Base-by-base conservation (phyloP, 768 basidiomycete species). In the Amanita polypyramis region DNA sequence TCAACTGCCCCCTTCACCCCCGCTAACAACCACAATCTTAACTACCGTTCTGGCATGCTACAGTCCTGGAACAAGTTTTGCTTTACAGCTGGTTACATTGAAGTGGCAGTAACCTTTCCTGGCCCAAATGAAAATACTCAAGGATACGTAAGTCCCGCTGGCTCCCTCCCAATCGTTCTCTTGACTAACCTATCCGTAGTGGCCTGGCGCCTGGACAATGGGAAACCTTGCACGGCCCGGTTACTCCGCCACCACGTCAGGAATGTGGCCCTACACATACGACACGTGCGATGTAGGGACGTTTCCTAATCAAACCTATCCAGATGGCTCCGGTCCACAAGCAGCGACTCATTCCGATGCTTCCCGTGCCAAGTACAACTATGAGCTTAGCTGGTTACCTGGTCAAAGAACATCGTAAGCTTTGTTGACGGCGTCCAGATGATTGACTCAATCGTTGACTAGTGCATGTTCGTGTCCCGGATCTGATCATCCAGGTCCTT, bases 21-120 rank as follows among this genome's bases (percentile, higher is more conserved):
- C 3, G 67, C 54, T 0, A 56, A 69, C 19, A 76, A 80, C 54
- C 80, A 91, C 59, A 67, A 67, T 5, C 70, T 85, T 50, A 67
- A 67, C 33, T 92, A 82, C 58, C 68, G 76, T 55, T 79, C 69
- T 58, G 88, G 82, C 4, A 89, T 91, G 86, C 66, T 93, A 3
- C 87, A 91, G 65, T 78, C 77, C 34, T 93, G 90, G 89, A 92
- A 92, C 65, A 89, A 92, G 70, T 81, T 92, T 58, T 92, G 85
- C 62, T 90, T 89, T 58, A 79, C 84, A 23, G 76, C 74, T 21
- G 88, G 88, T 4, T 85, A 85, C 63, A 75, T 92, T 51, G 90
- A 91, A 67, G 77, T 83, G 14, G 59, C 68, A 2, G 66, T 80
- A 7, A 68, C 70, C 0, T 64, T 85, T 4, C 82, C 83, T 0